Base-by-base conservation (phyloP, 2,329 filamentous ascomycete genomes). In the Pseudogymnoascus sp. region DNA sequence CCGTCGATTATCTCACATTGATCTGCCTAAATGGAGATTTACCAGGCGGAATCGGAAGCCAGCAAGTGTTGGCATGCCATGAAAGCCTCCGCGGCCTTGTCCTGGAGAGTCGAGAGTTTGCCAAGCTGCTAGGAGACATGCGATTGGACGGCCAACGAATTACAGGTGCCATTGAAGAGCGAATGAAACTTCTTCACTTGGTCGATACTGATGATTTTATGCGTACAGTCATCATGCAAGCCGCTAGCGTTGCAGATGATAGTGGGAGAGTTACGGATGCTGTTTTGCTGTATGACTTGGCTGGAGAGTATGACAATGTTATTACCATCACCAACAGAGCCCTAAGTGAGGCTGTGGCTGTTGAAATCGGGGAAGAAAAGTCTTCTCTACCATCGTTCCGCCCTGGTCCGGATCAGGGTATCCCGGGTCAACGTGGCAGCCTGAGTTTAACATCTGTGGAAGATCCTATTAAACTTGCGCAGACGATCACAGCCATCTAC, bases 61-160 rank as follows among this genome's bases (percentile, higher is more conserved):
- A 87, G 44, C 93, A 96, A 71, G 84, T 86, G 60, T 84, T 83
- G 57, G 83, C 97, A 37, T 97, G 93, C 74, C 91, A 97, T 74
- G 91, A 96, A 74, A 93, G 92, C 5, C 79, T 99, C 62, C 89
- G 92, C 36, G 94, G 97, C 74, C 85, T 97, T 61, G 92, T 97
- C 26, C 81, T 99, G n/a, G 94, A 99, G 76, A 96, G 92, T 17
- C 86, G 93, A 66, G 94, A 99, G 71, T 99, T 97, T 74, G 93
- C 92, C 70, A 89, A 91, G 70, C 79, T 99, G 11, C 85, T 99
- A 58, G 94, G 95, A 60, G 95, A 99, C 72, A 92, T 99, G 68
- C 84, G 86, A 63, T 84, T 85, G 1, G 91, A 97, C 71, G 94
- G 94, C 21, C 87, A 85, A 64, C 87, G 92, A 63, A 90, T 96